Evolutionary conservation across 345 rosid genomes (phyloP).

Genomic region (Citropsis articulata): DNA sequence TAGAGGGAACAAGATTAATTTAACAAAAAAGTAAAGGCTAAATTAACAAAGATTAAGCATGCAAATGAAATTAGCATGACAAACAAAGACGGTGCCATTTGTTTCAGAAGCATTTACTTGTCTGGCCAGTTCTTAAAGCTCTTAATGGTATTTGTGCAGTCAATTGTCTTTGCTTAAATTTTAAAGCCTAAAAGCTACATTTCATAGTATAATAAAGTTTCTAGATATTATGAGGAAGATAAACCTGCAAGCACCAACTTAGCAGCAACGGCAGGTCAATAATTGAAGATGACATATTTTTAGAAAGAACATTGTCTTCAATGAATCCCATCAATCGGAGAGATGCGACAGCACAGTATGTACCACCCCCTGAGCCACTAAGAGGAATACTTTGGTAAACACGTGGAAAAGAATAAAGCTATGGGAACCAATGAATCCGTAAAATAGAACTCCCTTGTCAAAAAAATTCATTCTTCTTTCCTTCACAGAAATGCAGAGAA

Average conservation of each 20-base stretch:
- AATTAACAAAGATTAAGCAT: not conserved
- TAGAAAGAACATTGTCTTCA: slow-evolving; percentile 57
- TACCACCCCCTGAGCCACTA: slow-evolving; percentile 90
- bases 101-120: slow-evolving; percentile 6
- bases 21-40: not conserved
- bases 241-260: slow-evolving; percentile 79
- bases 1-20: not conserved
- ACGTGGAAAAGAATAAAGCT: slow-evolving; percentile 14
- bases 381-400: slow-evolving; percentile 37
- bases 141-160: not conserved
- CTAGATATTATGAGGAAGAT: slow-evolving; percentile 7
- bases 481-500: not conserved
- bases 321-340: slow-evolving; percentile 80
- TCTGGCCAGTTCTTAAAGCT: not conserved
- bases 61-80: not conserved
- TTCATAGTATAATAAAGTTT: not conserved
- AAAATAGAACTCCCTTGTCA: not conserved
- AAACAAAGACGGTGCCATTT: not conserved
- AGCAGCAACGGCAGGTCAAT: slow-evolving; percentile 51
- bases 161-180: not conserved
- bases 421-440: not conserved
- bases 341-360: slow-evolving; percentile 90
- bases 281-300: slow-evolving; percentile 37
- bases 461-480: not conserved
- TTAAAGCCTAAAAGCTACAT: slow-evolving; percentile 3